Percentiles rank a stretch among this genome's conserved stretches.
Evolutionary conservation across 306 rosid genomes (phyloP).

Genomic region (Cucurbita pepo): DNA sequence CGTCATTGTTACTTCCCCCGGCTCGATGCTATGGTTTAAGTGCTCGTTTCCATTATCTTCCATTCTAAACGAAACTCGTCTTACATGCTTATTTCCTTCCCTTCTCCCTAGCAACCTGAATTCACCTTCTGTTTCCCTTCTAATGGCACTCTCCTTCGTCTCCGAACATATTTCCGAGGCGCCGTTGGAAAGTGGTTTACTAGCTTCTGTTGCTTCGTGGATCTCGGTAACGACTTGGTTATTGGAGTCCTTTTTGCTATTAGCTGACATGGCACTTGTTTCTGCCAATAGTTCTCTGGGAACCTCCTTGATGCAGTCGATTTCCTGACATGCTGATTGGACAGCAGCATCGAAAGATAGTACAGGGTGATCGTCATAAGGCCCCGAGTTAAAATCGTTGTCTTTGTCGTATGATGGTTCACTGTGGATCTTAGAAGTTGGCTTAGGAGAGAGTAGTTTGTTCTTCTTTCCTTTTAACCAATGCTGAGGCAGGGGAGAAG

Average conservation of each 20-base stretch:
- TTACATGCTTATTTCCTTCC: constrained; percentile 47
- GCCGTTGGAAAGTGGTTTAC: neutral
- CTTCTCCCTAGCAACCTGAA: constrained; percentile 78
- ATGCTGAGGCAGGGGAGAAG: constrained; percentile 71
- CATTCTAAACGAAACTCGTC: constrained; percentile 71
- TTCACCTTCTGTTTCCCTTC: constrained; percentile 98
- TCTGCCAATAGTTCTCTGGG: constrained; percentile 40
- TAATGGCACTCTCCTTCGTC: constrained; percentile 77
- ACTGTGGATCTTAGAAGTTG: constrained; percentile 49
- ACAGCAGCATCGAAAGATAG: constrained; percentile 86
- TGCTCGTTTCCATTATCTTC: constrained; percentile 58
- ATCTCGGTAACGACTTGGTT: constrained; percentile 23
- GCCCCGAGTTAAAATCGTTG: constrained; percentile 29
- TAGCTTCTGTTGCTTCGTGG: constrained; percentile 34
- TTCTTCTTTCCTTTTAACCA: constrained; percentile 61
- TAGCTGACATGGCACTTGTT: neutral
- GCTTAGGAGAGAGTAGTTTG: constrained; percentile 50
- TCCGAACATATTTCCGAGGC: constrained; percentile 24
- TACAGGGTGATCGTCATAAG: constrained; percentile 34
- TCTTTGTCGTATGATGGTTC: constrained; percentile 52
- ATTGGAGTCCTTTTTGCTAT: constrained; percentile 11
- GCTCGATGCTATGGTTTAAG: constrained; percentile 23
- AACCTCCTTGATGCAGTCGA: constrained; percentile 58
- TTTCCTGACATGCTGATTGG: constrained; percentile 59
- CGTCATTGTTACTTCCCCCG: constrained; percentile 44